Evolutionary conservation across 805 yeast species (phyloP), one percentile per base, ranked within the genome.

Genomic region (Zygosaccharomyces bisporus): DNA sequence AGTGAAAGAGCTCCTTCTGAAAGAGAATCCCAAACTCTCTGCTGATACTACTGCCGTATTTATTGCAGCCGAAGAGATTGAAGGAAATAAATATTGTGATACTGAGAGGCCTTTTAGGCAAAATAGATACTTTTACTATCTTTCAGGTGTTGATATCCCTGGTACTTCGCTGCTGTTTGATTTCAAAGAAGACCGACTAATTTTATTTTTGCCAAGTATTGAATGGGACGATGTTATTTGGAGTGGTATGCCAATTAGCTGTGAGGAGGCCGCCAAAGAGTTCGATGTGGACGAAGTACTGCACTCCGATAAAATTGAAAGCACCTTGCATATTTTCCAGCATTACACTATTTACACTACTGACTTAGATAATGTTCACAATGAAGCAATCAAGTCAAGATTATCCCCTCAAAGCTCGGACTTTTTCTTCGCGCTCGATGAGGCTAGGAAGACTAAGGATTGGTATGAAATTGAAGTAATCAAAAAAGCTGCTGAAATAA

Each of bases 201-300:
- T 81, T 0, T 68, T 91, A 19, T 91, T 84, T 58, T 70, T 93
- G 41, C 97, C 98, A 1, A 77, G 84, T 42, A 73, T 91, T 31
- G 96, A 89, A 58, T 68, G 75, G 34, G 98, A 93, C 34, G 96
- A 87, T 60, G 84, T 91, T 33, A 84, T 93, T 88, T 91, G 99
- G 99, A 82, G 93, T 46, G 99, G 99, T 0, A 59, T 83, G 65
- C 99, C 99, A 4, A 51, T 87, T 41, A 69, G 78, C 31, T 51
- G 73, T 3, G 81, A 82, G 37, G 81, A 83, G 14, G 96, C 96
- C 0, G 43, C 64, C 39, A 60, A 69, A 16, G 73, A 71, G 49
- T 91, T 68, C 54, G 96, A 91, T 57, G 90, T 88, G 23, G 98
- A 93, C 63, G 83, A 79, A 34, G 95, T 90, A 37, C 63, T 77